Evolutionary conservation across 139 green algal species (phyloP).

Genomic region (Chlorella ohadii): DNA sequence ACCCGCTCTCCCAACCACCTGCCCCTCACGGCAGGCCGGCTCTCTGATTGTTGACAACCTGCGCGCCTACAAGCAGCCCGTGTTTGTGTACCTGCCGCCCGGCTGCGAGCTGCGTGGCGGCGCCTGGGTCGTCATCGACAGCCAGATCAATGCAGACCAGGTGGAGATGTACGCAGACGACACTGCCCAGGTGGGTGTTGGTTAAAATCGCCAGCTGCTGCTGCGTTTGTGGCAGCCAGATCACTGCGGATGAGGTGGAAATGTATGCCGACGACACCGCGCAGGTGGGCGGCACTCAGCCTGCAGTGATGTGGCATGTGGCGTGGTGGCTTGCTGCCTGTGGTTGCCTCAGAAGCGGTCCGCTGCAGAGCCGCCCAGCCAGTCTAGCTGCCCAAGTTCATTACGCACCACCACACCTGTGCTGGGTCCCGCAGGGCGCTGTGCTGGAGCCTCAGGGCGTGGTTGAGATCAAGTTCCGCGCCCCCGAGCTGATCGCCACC

Average conservation of each 20-base stretch:
- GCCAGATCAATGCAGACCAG: conserved; percentile 87
- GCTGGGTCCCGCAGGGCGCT: conserved; percentile 65
- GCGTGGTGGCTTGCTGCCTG: too few species aligned
- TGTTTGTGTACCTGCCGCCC: conserved; percentile 96
- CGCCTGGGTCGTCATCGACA: conserved; percentile 99
- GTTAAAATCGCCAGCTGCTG: too few species aligned
- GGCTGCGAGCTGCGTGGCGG: conserved; percentile 95
- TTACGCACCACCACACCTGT: too few species aligned
- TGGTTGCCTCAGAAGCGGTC: too few species aligned
- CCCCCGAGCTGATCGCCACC: conserved; percentile 76
- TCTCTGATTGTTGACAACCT: conserved; percentile 97
- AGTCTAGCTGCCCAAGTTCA: too few species aligned
- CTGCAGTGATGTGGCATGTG: too few species aligned
- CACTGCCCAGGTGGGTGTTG: too few species aligned
- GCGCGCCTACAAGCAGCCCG: conserved; percentile 89
- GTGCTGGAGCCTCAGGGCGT: conserved; percentile 98
- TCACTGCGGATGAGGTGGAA: conserved; percentile 83
- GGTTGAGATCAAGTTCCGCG: conserved; percentile 98
- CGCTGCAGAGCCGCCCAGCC: too few species aligned
- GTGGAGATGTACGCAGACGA: conserved; percentile 87
- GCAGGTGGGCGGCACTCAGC: conserved; percentile 23
- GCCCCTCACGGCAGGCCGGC: conserved; percentile 71
- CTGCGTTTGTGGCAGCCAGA: too few species aligned
- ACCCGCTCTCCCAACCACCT: neutral
- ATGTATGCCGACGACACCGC: conserved; percentile 85